Evolutionary conservation across 352 stramenopile genomes (phyloP).

Genomic region (Globisporangium camurandrum): DNA sequence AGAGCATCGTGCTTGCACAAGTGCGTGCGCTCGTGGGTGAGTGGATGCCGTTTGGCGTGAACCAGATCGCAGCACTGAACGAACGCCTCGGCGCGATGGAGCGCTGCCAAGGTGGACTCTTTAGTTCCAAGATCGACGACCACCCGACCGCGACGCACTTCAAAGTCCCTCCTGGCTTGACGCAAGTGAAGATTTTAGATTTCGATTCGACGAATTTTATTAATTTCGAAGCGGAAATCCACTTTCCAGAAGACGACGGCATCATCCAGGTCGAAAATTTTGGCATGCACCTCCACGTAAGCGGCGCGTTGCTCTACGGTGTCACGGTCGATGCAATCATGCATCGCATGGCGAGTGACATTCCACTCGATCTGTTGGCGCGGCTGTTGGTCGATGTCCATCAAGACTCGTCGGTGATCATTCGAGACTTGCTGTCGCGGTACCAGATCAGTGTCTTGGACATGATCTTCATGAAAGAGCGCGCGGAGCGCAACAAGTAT

Average conservation of each 20-base stretch:
- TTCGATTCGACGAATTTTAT: conserved; percentile 97
- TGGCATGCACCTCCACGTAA: conserved; percentile 83
- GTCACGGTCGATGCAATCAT: conserved; percentile 95
- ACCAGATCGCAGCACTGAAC: conserved; percentile 96
- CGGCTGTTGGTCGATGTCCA: conserved; percentile 95
- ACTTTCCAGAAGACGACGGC: conserved; percentile 91
- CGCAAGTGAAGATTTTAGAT: conserved; percentile 94
- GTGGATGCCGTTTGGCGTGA: conserved; percentile 96
- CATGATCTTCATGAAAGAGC: conserved; percentile 94
- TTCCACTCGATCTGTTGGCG: conserved; percentile 93
- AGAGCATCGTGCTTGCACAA: conserved; percentile 94
- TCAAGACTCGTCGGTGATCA: conserved; percentile 93
- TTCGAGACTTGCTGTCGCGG: conserved; percentile 91
- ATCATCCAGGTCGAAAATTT: conserved; percentile 97
- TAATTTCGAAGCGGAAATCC: conserved; percentile 98
- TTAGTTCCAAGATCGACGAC: conserved; percentile 91
- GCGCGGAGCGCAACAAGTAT: conserved; percentile 94
- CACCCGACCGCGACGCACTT: conserved; percentile 81
- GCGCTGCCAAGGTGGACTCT: conserved; percentile 94
- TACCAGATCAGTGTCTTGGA: conserved; percentile 95
- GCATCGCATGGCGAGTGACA: conserved; percentile 93
- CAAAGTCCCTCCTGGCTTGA: conserved; percentile 89
- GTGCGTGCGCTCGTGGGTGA: conserved; percentile 95
- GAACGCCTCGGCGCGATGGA: conserved; percentile 94
- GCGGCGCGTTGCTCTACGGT: conserved; percentile 64